Base-by-base conservation (phyloP, 2,329 filamentous ascomycete genomes). In the Aspergillus terreus region DNA sequence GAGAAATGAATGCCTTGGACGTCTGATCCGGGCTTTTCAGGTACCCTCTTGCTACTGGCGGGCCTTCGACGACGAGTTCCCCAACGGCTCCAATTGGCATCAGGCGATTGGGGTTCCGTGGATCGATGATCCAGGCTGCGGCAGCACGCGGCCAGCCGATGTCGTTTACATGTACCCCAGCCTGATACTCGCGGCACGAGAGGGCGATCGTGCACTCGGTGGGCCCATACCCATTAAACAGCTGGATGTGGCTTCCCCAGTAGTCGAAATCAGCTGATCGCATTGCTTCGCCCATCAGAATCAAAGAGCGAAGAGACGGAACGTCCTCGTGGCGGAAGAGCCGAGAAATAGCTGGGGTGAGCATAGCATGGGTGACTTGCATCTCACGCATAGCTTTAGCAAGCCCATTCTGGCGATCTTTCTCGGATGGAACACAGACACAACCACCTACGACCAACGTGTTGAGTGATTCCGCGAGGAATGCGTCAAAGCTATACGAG, bases 401-500 rank as follows among this genome's bases (percentile, higher is more conserved):
- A 23, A 23, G 23, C 23, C 23, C 23, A 23, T 23, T 23, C 23
- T 23, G 23, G 6, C 23, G 23, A 23, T 23, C 23, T 23, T 50
- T 21, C 6, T 53, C 51, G 3, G 45, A 45, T 46, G 54, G 54
- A 27, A 60, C 48, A 32, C 57, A 54, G 14, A 60, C 23, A 17
- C 54, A 56, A 10, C 46, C 57, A 9, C 57, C 57, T 7, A 19
- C 17, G 3, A 54, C 48, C 27, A 59, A 30, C 1, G 55, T 51
- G 10, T 27, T 47, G 4, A 58, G 30, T n/a, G 25, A 44, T 6
- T 58, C 55, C 4, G 23, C 23, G 23, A 53, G 14, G 47, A 58
- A 44, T 40, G 40, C 44, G 43, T 65, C 64, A 41, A 66, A 66
- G 3, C 50, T 55, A 38, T 64, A 66, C 30, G 47, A 67, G 1